Evolutionary conservation across 1,284 basidiomycete genomes (phyloP).

Genomic region (Ceratobasidium sp.): DNA sequence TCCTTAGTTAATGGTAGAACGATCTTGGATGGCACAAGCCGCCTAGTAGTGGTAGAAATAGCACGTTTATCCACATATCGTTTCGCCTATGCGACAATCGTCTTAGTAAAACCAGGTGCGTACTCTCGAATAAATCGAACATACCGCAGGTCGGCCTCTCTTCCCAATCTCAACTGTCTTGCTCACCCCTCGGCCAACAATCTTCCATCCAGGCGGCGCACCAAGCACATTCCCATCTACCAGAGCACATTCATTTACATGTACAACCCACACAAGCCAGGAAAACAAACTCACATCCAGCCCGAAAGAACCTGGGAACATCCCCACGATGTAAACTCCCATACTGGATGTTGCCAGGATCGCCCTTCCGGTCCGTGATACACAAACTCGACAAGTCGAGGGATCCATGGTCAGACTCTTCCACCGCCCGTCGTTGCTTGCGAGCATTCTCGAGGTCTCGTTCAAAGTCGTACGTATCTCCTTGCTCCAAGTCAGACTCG

Average conservation of each 20-base stretch:
- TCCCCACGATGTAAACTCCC: constrained; percentile 70
- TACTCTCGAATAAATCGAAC: background rate
- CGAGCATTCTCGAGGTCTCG: constrained; percentile 45
- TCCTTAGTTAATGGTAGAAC: constrained; percentile 1
- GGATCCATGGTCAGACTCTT: constrained; percentile 3
- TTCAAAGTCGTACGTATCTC: constrained; percentile 33
- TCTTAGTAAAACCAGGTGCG: background rate
- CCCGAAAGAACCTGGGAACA: constrained; percentile 65
- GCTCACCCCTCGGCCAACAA: constrained; percentile 51
- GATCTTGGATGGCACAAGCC: constrained; percentile 55
- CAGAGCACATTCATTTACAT: background rate
- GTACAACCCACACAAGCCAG: background rate
- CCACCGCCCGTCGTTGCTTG: constrained; percentile 42
- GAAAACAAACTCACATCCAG: constrained; percentile 44
- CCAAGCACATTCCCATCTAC: constrained; percentile 48
- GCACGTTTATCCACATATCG: constrained; percentile 36
- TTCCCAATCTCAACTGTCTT: constrained; percentile 68
- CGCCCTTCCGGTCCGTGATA: constrained; percentile 74
- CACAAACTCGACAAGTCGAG: constrained; percentile 51
- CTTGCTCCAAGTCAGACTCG: constrained; percentile 34
- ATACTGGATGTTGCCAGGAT: constrained; percentile 70
- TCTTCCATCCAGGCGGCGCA: constrained; percentile 46
- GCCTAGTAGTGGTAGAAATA: constrained; percentile 26
- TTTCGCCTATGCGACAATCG: constrained; percentile 12
- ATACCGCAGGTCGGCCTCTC: constrained; percentile 51